Conservation (phyloP, 148 eudicot species). For the Cornus kousa region DNA sequence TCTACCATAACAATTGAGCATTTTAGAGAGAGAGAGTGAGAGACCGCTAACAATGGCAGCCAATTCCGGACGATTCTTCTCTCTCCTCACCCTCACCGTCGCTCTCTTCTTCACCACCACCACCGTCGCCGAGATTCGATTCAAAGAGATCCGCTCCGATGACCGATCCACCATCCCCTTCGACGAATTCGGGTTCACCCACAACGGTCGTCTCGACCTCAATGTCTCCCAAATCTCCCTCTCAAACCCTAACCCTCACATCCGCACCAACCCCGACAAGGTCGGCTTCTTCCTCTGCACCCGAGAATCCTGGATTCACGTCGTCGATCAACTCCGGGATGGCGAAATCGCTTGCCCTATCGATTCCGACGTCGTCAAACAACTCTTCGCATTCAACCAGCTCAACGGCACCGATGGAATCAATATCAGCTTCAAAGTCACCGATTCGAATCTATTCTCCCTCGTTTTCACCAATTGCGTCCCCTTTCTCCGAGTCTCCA, state of each 20-base stretch:
- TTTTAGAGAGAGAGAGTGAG: background rate
- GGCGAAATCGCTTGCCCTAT: conserved; percentile 39
- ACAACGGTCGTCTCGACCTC: conserved; percentile 48
- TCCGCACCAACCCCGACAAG: conserved; percentile 35
- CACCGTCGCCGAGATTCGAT: conserved; percentile 35
- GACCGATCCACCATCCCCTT: conserved; percentile 45
- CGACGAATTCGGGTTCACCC: conserved; percentile 61
- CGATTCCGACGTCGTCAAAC: conserved; percentile 30
- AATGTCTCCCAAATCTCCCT: conserved; percentile 37
- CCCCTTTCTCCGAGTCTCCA: conserved; percentile 14
- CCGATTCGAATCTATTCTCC: conserved; percentile 30
- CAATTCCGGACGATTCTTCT: background rate
- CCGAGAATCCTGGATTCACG: conserved; percentile 47
- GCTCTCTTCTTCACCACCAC: conserved; percentile 8
- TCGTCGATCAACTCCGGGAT: conserved; percentile 34
- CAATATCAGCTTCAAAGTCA: background rate
- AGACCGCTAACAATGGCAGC: conserved; percentile 11
- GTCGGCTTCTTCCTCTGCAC: conserved; percentile 59
- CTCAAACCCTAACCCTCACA: conserved; percentile 14
- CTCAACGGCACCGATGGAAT: conserved; percentile 17
- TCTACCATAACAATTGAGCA: background rate
- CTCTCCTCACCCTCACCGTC: conserved; percentile 11
- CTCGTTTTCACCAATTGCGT: conserved; percentile 34
- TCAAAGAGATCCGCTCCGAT: conserved; percentile 42
- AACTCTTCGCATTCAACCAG: conserved; percentile 38